phyloP scores from a whole-genome alignment of 768 basidiomycete genomes.

The Mycena chlorophos region DNA sequence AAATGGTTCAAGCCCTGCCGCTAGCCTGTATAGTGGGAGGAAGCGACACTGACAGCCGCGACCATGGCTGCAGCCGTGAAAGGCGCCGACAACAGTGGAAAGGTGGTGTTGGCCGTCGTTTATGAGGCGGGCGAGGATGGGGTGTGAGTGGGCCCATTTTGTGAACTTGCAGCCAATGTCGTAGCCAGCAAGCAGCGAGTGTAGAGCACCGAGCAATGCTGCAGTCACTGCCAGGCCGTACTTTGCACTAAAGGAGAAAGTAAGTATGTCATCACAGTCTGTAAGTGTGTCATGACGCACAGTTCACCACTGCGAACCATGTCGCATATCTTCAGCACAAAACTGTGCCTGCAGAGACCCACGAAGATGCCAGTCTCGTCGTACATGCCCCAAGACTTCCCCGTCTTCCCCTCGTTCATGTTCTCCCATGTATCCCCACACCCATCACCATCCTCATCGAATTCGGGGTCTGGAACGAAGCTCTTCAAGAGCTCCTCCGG shows the following conservation, averaged over 20 bases:
- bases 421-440: conserved; percentile 31
- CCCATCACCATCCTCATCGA: conserved; percentile 3
- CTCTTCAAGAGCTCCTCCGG: not conserved
- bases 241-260: conserved; percentile 3
- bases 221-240: conserved; percentile 8
- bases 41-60: not conserved
- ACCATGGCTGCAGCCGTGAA: conserved; percentile 7
- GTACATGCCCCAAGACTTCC: conserved; percentile 33
- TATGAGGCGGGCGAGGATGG: conserved; percentile 1
- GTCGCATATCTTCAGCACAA: conserved; percentile 31
- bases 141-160: not conserved
- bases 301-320: conserved; percentile 37
- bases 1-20: conserved; percentile 13
- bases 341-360: conserved; percentile 34
- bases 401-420: not conserved
- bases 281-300: conserved; percentile 25
- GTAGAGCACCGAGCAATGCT: not conserved
- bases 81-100: conserved; percentile 5
- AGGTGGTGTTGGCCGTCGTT: not conserved
- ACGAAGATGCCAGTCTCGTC: conserved; percentile 40
- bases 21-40: not conserved
- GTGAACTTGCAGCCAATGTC: conserved; percentile 19
- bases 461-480: not conserved
- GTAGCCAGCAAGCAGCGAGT: conserved; percentile 1
- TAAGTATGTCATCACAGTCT: not conserved